A percentile compares a stretch with the other conserved stretches of the same genome.
These are phyloP conservation scores for Chaetomium strumarium DNA, from an alignment of 2,329 filamentous ascomycete genomes.

Conservation along the genomic window DNA sequence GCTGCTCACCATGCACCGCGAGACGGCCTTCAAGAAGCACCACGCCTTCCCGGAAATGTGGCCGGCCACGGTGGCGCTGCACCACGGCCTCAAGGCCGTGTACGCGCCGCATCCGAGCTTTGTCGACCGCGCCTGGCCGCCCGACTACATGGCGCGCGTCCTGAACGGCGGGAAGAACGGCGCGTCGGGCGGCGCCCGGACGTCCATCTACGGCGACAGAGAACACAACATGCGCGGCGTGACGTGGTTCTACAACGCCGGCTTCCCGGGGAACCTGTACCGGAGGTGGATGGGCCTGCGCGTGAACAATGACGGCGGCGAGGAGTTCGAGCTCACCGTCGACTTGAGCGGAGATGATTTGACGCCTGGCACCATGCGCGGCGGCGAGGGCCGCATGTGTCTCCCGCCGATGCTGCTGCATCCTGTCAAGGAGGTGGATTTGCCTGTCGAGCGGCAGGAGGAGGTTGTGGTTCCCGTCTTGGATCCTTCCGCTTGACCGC, in stretches of 20 bases:
- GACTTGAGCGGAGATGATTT: slow-evolving; percentile 46
- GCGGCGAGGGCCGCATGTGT: slow-evolving; percentile 82
- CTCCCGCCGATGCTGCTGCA: slow-evolving; percentile 84
- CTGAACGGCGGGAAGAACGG: slow-evolving; percentile 77
- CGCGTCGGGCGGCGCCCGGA: slow-evolving; percentile 65
- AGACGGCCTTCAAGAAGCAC: slow-evolving; percentile 78
- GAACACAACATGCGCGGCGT: slow-evolving; percentile 85
- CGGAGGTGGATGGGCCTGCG: slow-evolving; percentile 78
- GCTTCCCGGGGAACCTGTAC: slow-evolving; percentile 77
- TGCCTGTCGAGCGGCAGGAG: slow-evolving; percentile 53
- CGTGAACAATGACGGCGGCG: slow-evolving; percentile 72
- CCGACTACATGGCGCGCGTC: slow-evolving; percentile 66
- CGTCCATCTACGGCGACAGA: slow-evolving; percentile 71
- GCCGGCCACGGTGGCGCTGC: slow-evolving; percentile 79
- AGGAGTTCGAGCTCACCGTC: slow-evolving; percentile 62
- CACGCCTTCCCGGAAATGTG: slow-evolving; percentile 97
- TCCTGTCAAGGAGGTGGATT: slow-evolving; percentile 72
- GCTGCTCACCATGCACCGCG: slow-evolving; percentile 81
- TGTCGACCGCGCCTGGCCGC: slow-evolving; percentile 81
- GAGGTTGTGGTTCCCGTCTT: slow-evolving; percentile 46
- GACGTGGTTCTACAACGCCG: slow-evolving; percentile 87
- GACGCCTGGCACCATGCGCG: slow-evolving; percentile 47
- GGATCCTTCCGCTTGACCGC: slow-evolving; percentile 40
- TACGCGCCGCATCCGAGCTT: slow-evolving; percentile 86
- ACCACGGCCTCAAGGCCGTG: slow-evolving; percentile 89